Evolutionary conservation across 176 grass and related monocot species (phyloP).

Genomic region (sorghum (Sorghum bicolor)): DNA sequence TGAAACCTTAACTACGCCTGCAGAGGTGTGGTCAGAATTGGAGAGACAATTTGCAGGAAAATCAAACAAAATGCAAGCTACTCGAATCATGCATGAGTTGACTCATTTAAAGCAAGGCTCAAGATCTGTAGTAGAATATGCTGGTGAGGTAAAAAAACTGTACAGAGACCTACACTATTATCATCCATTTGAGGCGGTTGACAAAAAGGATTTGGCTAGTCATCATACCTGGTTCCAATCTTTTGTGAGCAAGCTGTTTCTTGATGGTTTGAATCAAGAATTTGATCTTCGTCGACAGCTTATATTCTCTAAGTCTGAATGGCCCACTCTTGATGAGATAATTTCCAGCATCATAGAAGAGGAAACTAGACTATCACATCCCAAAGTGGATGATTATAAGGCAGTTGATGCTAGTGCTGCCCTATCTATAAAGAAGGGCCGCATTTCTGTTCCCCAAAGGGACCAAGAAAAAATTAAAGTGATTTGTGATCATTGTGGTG

Average conservation of each 20-base stretch:
- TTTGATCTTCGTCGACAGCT: no score
- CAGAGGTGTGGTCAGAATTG: neutral
- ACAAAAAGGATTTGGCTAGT: no score
- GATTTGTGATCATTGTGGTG: neutral
- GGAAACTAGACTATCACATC: neutral
- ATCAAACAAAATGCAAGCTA: neutral
- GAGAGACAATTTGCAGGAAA: neutral
- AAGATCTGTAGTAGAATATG: neutral
- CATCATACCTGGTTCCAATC: neutral
- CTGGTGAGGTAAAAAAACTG: no score
- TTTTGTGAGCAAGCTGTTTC: neutral
- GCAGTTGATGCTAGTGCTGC: neutral
- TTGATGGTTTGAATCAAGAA: neutral
- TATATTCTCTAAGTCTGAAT: no score
- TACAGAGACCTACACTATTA: no score
- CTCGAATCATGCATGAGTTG: neutral
- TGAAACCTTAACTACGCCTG: neutral
- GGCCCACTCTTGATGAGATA: neutral
- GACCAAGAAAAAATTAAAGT: neutral
- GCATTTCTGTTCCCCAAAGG: accelerated
- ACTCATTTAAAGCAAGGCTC: neutral
- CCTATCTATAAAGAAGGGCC: neutral
- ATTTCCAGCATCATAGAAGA: neutral
- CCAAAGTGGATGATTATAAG: neutral
- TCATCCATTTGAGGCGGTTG: no score